Conservation (phyloP, 2,329 filamentous ascomycete species). For the Trichoderma sp. region DNA sequence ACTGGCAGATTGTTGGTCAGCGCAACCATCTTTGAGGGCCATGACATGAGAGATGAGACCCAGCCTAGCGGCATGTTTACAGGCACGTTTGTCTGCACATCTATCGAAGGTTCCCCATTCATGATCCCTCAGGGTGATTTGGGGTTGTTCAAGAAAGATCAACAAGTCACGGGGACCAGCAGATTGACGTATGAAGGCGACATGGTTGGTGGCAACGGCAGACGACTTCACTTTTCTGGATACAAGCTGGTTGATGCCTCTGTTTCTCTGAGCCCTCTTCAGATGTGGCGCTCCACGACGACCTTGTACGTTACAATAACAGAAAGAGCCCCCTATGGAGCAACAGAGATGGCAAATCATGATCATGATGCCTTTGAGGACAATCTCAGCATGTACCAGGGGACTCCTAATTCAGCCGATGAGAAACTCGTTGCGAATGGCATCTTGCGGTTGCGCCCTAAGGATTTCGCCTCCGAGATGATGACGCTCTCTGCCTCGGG, state of each 20-base stretch:
- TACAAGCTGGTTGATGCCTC: constrained; percentile 64
- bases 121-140: constrained; percentile 61
- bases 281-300: constrained; percentile 63
- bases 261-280: constrained; percentile 55
- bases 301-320: constrained; percentile 64
- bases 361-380: neutral
- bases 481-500: constrained; percentile 55
- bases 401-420: neutral
- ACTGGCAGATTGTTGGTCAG: constrained; percentile 61
- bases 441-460: constrained; percentile 55
- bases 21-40: constrained; percentile 53
- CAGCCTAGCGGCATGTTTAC: constrained; percentile 46
- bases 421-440: constrained; percentile 50
- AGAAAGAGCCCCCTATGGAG: constrained; percentile 39
- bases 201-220: constrained; percentile 56
- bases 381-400: neutral
- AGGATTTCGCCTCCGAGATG: constrained; percentile 57
- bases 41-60: neutral
- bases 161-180: constrained; percentile 56
- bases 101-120: constrained; percentile 54
- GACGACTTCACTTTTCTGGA: constrained; percentile 59
- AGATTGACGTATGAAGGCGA: constrained; percentile 65
- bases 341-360: neutral
- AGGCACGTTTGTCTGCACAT: constrained; percentile 53
- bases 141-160: constrained; percentile 57